Evolutionary conservation across 2,329 filamentous ascomycete genomes (phyloP), one percentile per base, ranked within the genome.

Genomic region (Dactylellina sp.): DNA sequence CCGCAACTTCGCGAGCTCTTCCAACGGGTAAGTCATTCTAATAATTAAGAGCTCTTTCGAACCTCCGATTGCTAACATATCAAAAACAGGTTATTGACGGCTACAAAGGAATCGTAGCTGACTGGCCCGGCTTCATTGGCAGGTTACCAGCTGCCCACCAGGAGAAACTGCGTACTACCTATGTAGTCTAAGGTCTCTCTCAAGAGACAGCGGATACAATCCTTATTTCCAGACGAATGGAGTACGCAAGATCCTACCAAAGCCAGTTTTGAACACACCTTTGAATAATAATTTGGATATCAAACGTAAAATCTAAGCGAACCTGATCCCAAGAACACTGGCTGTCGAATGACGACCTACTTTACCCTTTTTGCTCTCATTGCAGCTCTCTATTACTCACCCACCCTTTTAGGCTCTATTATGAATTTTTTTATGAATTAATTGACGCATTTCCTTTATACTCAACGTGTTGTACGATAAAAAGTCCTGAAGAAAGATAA

Each of bases 1-100:
- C 85, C 87, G 76, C 88, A 89, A 71, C 84, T 92, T 60, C 87
- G 90, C 66, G 86, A 88, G 61, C 87, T 89, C 40, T 96, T 96
- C 81, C 88, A 91, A 79, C 88, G 90, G 82, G 92, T 94, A 81
- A 83, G 87, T 81, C 39, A 56, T 53, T 52, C 63, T 32, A 22
- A 42, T 35, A 52, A 16, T 12, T 12, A 32, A 28, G 18, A 14
- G 11, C 32, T 18, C n/a, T 18, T 35, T 5, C 16, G 12, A 14
- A n/a, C 50, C 40, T 1, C 5, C 22, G 14, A 47, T 32, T 46
- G 32, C 63, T 75, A 47, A 75, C 39, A 5, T 6, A 42, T 7
- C n/a, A n/a, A n/a, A n/a, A n/a, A n/a, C 46, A 75, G 71, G 49
- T 75, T 20, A 63, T 75, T 22, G 35, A 63, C 12, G 44, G 44